Evolutionary conservation across 495 filamentous ascomycete species (phyloP), one percentile per base, ranked within the genome.

Genomic region (Penicillium steckii): DNA sequence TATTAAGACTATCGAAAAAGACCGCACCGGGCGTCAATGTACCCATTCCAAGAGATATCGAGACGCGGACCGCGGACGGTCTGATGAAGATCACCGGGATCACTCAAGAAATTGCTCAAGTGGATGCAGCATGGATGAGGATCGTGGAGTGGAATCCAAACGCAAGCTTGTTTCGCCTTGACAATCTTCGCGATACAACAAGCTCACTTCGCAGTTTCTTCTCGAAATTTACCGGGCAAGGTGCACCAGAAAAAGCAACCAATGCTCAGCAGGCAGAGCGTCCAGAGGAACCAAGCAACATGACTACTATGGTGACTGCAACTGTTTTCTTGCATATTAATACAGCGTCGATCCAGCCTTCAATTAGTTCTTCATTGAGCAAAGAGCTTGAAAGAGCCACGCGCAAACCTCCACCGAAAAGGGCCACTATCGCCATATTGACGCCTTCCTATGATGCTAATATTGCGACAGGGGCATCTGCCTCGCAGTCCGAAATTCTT

Each of bases 361-460:
- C 79, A 19, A 80, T 95, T 1, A 71, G 76, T 40, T 64, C 74
- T 24, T 77, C 72, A 30, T 86, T 97, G 57, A 84, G 88, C 9
- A 76, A 82, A 13, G 95, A 99, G 65, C 79, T 97, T n/a, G 92
- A 97, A 74, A 79, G 95, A 27, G 93, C 95, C 19, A 97, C 95
- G 3, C 95, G 97, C 68, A 99, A 99, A 64, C 88, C 91, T 17
- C 95, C 95, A 7, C 95, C 95, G 0, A 94, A 88, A 62, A 80
- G 75, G 24, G 91, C 93, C 0, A 88, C 84, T 27, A 79, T 99
- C 9, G 85, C 91, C 4, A 85, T 97, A 38, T 71, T 99, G 22
- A 96, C 91, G 2, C 90, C 93, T 29, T 94, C 92, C 0, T 92
- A 92, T 61, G 91, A 95, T 60, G 91, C 93, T 58, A 83, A 80